These are phyloP conservation scores for Cyclostephanos tholiformis DNA, from an alignment of 108 stramenopile species.

Conservation along the genomic window DNA sequence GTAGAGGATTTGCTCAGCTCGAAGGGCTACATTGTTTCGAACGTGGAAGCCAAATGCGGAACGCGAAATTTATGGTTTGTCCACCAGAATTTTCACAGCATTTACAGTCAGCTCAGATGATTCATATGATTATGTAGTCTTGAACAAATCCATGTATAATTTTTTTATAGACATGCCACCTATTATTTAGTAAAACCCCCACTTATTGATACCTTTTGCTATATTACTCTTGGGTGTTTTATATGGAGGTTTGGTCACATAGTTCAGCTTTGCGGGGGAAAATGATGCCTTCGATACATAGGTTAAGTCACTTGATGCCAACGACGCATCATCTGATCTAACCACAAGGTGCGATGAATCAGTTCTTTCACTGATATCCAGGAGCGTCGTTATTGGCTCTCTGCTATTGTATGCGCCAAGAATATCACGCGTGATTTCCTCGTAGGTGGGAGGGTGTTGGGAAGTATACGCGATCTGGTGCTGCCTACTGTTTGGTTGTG, in stretches of 20 bases:
- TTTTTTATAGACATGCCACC: no score
- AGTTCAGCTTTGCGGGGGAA: neutral
- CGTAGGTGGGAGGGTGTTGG: constrained; percentile 33
- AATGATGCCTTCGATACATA: neutral
- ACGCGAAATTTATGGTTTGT: no score
- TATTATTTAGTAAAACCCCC: neutral
- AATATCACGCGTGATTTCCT: constrained; percentile 24
- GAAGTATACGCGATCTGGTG: constrained; percentile 4
- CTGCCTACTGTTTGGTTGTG: neutral
- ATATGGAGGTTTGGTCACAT: neutral
- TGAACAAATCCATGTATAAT: no score
- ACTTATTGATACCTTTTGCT: neutral
- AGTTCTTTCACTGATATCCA: no score
- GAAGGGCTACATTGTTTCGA: no score
- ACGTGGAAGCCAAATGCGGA: no score
- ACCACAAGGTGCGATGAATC: neutral
- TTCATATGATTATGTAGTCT: no score
- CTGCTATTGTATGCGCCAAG: constrained; percentile 7
- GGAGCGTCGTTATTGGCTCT: no score
- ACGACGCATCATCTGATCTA: neutral
- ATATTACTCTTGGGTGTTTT: neutral
- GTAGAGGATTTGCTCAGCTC: no score
- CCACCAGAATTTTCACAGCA: no score
- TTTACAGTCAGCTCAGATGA: no score
- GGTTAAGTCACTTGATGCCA: neutral